A percentile compares a stretch with the other conserved stretches of the same genome.
phyloP scores from a whole-genome alignment of 176 grass and related monocot species.

The Sorghum bicolor region DNA sequence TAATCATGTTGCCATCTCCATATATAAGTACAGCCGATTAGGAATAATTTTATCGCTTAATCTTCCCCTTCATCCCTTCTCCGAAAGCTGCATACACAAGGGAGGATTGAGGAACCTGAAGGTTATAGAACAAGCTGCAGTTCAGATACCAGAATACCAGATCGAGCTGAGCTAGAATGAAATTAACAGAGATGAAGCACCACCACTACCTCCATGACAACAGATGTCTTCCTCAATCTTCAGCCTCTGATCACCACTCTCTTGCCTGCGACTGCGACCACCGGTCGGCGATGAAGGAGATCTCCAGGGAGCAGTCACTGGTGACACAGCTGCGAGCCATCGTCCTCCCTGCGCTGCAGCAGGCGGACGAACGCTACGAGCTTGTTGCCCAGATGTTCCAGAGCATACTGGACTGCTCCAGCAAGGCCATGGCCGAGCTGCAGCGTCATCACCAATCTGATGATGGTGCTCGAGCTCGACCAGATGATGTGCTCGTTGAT shows the following conservation, averaged over 20 bases:
- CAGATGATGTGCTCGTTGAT: neutral
- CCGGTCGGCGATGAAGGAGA: slow-evolving; percentile 35
- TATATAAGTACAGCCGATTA: neutral
- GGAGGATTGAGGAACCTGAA: neutral
- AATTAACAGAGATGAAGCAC: neutral
- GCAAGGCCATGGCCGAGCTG: slow-evolving; percentile 30
- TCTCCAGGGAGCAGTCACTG: slow-evolving; percentile 31
- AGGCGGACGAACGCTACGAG: neutral
- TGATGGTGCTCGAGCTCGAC: neutral
- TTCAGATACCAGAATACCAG: neutral
- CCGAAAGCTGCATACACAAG: neutral
- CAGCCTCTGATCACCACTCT: too few relatives aligned
- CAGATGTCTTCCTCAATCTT: too few relatives aligned
- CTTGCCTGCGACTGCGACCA: neutral
- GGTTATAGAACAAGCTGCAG: neutral
- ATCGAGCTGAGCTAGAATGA: neutral
- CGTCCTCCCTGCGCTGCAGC: slow-evolving; percentile 41
- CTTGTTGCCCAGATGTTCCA: slow-evolving; percentile 34
- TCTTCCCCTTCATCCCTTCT: neutral
- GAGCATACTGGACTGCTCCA: slow-evolving; percentile 34
- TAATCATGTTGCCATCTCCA: neutral
- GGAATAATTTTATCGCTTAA: neutral
- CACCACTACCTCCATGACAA: neutral
- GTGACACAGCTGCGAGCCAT: slow-evolving; percentile 41
- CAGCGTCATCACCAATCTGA: neutral